Base-by-base conservation (phyloP, 306 rosid genomes). In the Carpinus viminea region DNA sequence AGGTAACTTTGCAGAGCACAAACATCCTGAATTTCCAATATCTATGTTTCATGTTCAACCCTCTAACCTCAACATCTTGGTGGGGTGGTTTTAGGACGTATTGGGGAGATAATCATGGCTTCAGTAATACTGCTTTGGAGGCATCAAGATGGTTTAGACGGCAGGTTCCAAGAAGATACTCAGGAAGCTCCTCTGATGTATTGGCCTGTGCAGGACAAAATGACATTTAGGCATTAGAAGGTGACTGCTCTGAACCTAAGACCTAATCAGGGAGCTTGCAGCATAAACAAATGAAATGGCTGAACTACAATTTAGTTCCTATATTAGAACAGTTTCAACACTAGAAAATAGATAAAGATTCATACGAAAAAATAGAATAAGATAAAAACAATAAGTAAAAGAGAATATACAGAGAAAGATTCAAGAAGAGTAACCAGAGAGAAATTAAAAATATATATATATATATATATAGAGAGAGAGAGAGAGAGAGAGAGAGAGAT, bases 121-220 rank as follows among this genome's bases (percentile, higher is more conserved):
- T 87, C 71, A 83, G 86, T 36, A 77, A 28, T 66, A 87, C 59
- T 53, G 98, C 79, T 85, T 90, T 92, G 13, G 96, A 85, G 41
- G 87, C 89, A 57, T 94, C 98, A 81, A 94, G 76, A 66, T 90
- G 90, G 79, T 87, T 92, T 38, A 94, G 87, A 68, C 96, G 81
- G 74, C 97, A 94, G 28, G 98, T 90, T 78, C 97, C 98, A n/a
- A 94, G 78, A 45, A 94, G 91, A 18, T 81, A 84, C 83, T 92
- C 98, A 0, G 94, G 97, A 12, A 94, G 96, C 83, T 94, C 98
- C 69, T 90, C 96, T 79, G 83, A 84, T 31, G 96, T 90, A 76
- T 89, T 90, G 21, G 82, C 97, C 98, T 94, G 86, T 66, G 15
- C 51, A 41, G 17, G 47, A 66, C 28, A 66, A 43, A 3, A 38